phyloP scores from a whole-genome alignment of 2,329 filamentous ascomycete genomes.

The Diaporthe sp. region DNA sequence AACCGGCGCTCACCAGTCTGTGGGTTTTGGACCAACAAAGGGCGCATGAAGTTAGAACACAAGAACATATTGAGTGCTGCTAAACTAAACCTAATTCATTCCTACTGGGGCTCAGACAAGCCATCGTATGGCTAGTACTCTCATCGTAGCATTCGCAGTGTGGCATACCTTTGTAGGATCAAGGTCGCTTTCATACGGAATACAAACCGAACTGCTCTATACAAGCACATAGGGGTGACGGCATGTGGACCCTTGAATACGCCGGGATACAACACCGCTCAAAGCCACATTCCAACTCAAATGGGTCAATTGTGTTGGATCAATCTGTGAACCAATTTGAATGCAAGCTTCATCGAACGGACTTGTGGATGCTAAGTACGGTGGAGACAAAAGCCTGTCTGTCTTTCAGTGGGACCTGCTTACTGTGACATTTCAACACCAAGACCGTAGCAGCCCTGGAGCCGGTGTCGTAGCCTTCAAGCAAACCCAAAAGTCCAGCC shows the following conservation, averaged over 20 bases:
- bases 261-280: not conserved
- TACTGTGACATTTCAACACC: no score
- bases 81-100: not conserved
- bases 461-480: no score
- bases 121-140: no score
- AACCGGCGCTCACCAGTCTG: slow-evolving; percentile 12
- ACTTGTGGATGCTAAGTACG: not conserved
- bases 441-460: no score
- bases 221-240: not conserved
- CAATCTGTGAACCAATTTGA: not conserved
- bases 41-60: no score
- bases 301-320: not conserved
- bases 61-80: no score
- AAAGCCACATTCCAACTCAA: not conserved
- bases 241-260: not conserved
- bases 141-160: not conserved
- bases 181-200: not conserved
- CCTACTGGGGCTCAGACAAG: not conserved
- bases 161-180: not conserved
- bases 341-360: not conserved
- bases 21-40: not conserved
- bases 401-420: not conserved
- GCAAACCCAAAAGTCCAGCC: no score
- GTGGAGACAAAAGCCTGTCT: not conserved
- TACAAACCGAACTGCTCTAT: not conserved